Base-by-base conservation (phyloP, 2,329 filamentous ascomycete species). In the Xylariaceae sp. region DNA sequence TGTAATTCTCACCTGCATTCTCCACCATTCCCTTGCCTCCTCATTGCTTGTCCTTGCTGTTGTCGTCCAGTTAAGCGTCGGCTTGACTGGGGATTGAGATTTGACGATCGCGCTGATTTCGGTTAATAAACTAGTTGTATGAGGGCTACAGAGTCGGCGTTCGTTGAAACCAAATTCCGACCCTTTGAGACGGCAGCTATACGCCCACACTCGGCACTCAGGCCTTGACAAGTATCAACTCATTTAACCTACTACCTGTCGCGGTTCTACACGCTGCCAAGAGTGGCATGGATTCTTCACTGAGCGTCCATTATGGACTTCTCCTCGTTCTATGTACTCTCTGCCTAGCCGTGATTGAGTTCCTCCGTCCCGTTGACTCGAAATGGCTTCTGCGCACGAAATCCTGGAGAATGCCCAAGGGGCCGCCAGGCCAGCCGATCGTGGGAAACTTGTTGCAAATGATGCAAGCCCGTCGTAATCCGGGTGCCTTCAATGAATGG, bases 381-480 rank as follows among this genome's bases (percentile, higher is more conserved):
- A 54, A 50, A 54, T 50, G 52, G 47, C 47, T 37, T 4, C 12
- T 5, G 9, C 1, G 42, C n/a, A 35, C 47, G 27, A 53, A 46
- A 29, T 34, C 32, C 55, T 60, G 55, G 55, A 41, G 29, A 35
- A 57, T 60, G 55, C 57, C 57, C 27, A 34, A 37, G 26, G 57
- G 55, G n/a, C 57, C 57, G 29, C 40, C 40, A 37, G 57, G 57
- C 45, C 27, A 29, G 26, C 57, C 52, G 26, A n/a, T 60, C 30
- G 11, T 60, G 30, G 57, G 57, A 44, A 60, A 55, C 37, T 53
- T 60, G 37, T 29, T 31, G 45, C 50, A 55, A 37, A 53, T 57
- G 55, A 53, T 60, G 52, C 40, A 40, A 50, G 52, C 50, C 29
- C 48, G 54, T 29, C 57, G 48, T 43, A 37, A 9, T 34, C n/a